Evolutionary conservation across 2,329 filamentous ascomycete genomes (phyloP), one percentile per base, ranked within the genome.

Genomic region (Colletotrichum sp.): DNA sequence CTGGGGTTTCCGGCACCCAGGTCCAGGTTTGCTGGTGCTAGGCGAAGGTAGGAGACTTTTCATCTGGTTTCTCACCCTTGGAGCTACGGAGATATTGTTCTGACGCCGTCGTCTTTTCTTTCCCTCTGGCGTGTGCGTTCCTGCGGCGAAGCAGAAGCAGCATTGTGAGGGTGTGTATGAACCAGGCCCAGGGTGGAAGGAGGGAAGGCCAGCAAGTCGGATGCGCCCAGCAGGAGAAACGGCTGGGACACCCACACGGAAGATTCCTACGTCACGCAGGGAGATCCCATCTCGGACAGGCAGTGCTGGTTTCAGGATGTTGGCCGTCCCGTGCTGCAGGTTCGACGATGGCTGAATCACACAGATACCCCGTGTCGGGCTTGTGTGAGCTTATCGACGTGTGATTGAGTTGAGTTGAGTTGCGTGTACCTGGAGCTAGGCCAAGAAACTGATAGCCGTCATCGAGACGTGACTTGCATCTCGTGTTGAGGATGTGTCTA

Each of bases 291-390:
- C 70, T 34, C 64, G 43, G 57, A 68, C 18, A 59, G 64, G 64
- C 74, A 69, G 59, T 67, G 70, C 59, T 66, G 68, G 74, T 75
- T 75, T 75, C 74, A 75, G 72, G 39, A 64, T 63, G 73, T 69
- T 75, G 70, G 64, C 59, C 34, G 64, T 65, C 64, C 55, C 59
- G 64, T 75, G 61, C 43, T 72, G 30, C 69, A 64, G n/a, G 63
- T 66, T 32, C 30, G 12, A 28, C 18, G 30, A 32, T 57, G 18
- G 55, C 34, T 16, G 55, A 39, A 52, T 59, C 61, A 24, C 43
- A 30, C 26, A 69, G 59, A 73, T 75, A 24, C 64, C 64, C 48
- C 21, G 26, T 73, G 59, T 43, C 59, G 16, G 24, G 64, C 70
- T 60, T 30, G 14, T n/a, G 48, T 36, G 74, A 75, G 74, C 64